phyloP scores from a whole-genome alignment of 164 flowering plant genomes.

The Magnolia changhungtana region DNA sequence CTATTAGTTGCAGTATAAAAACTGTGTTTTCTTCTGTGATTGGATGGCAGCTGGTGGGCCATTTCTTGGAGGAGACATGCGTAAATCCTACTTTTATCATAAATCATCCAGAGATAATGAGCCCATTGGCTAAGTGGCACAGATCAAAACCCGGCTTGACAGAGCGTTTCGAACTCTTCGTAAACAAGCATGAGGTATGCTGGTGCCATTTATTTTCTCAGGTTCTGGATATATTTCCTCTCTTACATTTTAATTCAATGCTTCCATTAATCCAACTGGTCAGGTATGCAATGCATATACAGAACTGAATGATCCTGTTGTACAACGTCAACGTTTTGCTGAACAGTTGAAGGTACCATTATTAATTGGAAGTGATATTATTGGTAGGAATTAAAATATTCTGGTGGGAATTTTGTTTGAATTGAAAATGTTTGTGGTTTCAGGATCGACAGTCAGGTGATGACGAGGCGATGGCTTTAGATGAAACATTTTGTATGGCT shows the following conservation, averaged over 20 bases:
- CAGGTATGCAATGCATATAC: conserved; percentile 97
- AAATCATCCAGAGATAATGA: conserved; percentile 97
- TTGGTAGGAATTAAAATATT: neutral
- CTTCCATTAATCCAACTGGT: neutral
- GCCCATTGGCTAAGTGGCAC: conserved; percentile 97
- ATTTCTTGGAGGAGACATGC: conserved; percentile 88
- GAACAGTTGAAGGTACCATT: conserved; percentile 83
- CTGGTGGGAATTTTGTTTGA: neutral
- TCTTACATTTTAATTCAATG: neutral
- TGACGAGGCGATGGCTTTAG: conserved; percentile 97
- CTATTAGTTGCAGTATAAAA: neutral
- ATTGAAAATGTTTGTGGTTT: conserved; percentile 10
- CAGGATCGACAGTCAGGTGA: conserved; percentile 93
- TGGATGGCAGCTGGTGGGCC: conserved; percentile 84
- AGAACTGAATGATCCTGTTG: conserved; percentile 94
- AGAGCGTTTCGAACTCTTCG: conserved; percentile 86
- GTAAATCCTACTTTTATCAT: conserved; percentile 87
- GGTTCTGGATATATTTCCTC: neutral
- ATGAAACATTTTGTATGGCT: conserved; percentile 87
- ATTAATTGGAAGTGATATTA: neutral
- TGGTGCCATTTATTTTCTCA: neutral
- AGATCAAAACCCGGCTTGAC: conserved; percentile 82
- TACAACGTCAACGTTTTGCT: conserved; percentile 87
- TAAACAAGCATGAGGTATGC: conserved; percentile 91
- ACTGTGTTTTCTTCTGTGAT: conserved; percentile 5